Evolutionary conservation across 2,329 filamentous ascomycete species (phyloP).

Genomic region (Rutstroemia sp.): DNA sequence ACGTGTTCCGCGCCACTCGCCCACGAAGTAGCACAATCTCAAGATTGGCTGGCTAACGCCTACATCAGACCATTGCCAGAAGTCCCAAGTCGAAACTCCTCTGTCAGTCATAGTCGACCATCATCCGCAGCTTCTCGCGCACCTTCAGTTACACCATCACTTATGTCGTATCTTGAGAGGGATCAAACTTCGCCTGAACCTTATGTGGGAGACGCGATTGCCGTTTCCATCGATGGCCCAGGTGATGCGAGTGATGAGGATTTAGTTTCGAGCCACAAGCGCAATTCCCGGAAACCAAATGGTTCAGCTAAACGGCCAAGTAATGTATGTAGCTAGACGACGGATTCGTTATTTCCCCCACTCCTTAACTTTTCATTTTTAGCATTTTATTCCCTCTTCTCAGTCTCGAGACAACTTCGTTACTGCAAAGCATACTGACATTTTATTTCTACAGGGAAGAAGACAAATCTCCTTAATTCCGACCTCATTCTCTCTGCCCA

Average conservation of each 20-base stretch:
- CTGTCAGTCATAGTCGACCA: not conserved
- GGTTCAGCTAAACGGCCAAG: not conserved
- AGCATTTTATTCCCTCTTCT: not conserved
- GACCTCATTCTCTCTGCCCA: slow-evolving; percentile 12
- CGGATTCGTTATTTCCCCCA: not conserved
- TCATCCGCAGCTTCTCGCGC: slow-evolving; percentile 10
- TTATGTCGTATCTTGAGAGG: slow-evolving; percentile 13
- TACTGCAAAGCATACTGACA: not conserved
- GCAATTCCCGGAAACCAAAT: not conserved
- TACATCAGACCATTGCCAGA: slow-evolving; percentile 7
- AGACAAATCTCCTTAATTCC: slow-evolving; percentile 8
- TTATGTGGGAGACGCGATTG: slow-evolving; percentile 12
- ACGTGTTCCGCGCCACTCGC: not conserved
- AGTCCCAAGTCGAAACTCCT: slow-evolving; percentile 1
- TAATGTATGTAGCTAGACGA: not conserved
- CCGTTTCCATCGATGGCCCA: slow-evolving; percentile 6
- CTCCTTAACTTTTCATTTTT: not conserved
- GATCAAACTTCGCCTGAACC: slow-evolving; percentile 16
- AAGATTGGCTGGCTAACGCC: not conserved
- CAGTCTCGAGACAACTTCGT: not conserved
- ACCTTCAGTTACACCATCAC: slow-evolving; percentile 15
- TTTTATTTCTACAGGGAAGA: not conserved
- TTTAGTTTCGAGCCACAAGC: not conserved
- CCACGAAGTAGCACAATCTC: not conserved
- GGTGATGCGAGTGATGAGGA: not conserved